phyloP scores from a whole-genome alignment of 2,329 filamentous ascomycete species.

The Sclerotinia spermophila region DNA sequence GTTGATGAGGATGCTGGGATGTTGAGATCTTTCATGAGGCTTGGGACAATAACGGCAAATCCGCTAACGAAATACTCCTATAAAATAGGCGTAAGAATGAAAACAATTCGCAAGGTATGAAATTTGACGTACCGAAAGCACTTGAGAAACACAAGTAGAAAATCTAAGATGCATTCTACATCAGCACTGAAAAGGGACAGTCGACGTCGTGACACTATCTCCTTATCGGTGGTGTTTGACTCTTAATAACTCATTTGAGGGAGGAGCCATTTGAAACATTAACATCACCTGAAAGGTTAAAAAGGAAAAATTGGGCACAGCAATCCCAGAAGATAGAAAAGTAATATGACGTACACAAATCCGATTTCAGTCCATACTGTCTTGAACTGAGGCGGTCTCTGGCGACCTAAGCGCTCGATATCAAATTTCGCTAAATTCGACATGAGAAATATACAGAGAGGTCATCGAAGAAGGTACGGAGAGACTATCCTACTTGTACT shows the following conservation, averaged over 20 bases:
- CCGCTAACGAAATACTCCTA: conserved; percentile 65
- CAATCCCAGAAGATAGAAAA: not conserved
- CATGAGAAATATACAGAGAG: conserved; percentile 5
- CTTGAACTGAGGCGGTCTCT: conserved; percentile 18
- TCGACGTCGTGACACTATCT: not conserved
- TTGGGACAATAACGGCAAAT: conserved; percentile 67
- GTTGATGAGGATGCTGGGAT: conserved; percentile 57
- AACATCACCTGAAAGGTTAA: not conserved
- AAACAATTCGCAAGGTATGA: not conserved
- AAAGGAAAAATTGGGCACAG: not conserved
- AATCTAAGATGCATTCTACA: not conserved
- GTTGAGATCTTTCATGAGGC: conserved; percentile 53
- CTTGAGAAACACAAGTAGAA: conserved; percentile 15
- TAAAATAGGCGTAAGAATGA: not conserved
- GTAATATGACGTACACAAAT: conserved; percentile 15
- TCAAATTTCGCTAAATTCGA: conserved; percentile 10
- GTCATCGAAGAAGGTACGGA: not conserved
- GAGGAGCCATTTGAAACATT: not conserved
- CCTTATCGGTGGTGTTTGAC: not conserved
- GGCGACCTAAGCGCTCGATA: conserved; percentile 16
- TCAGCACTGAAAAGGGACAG: not conserved
- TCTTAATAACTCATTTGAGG: not conserved
- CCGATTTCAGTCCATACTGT: conserved; percentile 18
- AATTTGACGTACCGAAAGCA: conserved; percentile 15
- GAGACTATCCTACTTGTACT: conserved; percentile 11